A percentile compares a stretch with the other conserved stretches of the same genome.
phyloP scores from a whole-genome alignment of 225 moss, liverwort and hornwort species.

The Thuidium tamariscinum region DNA sequence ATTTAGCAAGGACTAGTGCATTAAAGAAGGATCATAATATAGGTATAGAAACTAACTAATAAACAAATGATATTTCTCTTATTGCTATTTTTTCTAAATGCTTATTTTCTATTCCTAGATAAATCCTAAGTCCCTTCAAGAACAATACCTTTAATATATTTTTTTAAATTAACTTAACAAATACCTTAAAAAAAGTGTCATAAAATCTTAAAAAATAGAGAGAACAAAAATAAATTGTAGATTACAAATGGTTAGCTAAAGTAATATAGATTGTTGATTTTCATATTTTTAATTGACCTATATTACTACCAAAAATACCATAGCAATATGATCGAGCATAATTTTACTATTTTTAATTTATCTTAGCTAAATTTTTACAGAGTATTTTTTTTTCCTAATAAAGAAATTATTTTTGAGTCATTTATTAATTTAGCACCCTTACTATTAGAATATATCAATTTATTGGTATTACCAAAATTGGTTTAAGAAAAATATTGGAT shows the following conservation, averaged over 20 bases:
- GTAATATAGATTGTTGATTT: neutral
- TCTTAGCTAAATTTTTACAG: neutral
- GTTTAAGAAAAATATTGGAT: neutral
- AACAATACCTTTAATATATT: neutral
- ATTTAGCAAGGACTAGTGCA: accelerated
- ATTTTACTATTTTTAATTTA: neutral
- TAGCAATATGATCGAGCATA: neutral
- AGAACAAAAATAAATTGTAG: too few relatives aligned
- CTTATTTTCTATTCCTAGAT: neutral
- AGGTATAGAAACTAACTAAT: neutral
- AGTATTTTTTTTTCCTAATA: neutral
- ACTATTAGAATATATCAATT: neutral
- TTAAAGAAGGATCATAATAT: accelerated
- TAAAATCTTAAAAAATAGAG: neutral
- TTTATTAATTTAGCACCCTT: too few relatives aligned
- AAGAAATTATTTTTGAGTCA: neutral
- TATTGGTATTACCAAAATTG: neutral
- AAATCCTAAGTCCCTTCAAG: accelerated
- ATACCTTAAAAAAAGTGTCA: accelerated
- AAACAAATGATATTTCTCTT: neutral
- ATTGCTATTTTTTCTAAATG: neutral
- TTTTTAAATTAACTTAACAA: neutral
- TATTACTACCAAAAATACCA: neutral
- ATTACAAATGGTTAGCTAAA: neutral
- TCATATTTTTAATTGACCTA: neutral